phyloP scores from a whole-genome alignment of 2,329 filamentous ascomycete species.

The Trichoderma aggressivum region DNA sequence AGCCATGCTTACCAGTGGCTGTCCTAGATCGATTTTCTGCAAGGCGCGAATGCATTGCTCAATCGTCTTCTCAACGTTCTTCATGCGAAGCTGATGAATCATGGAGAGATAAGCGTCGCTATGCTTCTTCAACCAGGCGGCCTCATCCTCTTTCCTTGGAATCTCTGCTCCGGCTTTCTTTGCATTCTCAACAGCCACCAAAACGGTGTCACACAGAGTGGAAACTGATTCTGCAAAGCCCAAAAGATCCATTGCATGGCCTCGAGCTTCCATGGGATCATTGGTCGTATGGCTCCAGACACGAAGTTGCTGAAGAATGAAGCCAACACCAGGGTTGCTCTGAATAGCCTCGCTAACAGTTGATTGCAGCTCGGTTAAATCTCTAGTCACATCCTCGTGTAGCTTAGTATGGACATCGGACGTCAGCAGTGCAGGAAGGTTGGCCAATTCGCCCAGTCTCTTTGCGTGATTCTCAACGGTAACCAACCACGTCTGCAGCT shows the following conservation, averaged over 20 bases:
- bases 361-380: conserved; percentile 36
- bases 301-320: conserved; percentile 62
- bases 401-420: conserved; percentile 37
- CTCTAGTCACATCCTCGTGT: conserved; percentile 34
- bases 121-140: conserved; percentile 38
- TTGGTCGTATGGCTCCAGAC: conserved; percentile 54
- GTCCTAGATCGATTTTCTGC: conserved; percentile 31
- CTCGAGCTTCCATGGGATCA: conserved; percentile 18
- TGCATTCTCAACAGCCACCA: conserved; percentile 75
- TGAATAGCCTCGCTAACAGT: conserved; percentile 41
- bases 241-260: conserved; percentile 29
- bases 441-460: conserved; percentile 41
- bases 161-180: conserved; percentile 50
- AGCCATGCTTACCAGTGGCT: conserved; percentile 28
- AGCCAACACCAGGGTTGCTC: conserved; percentile 56
- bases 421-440: conserved; percentile 51
- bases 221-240: conserved; percentile 58
- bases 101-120: conserved; percentile 51
- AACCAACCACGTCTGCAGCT: conserved; percentile 49
- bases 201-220: conserved; percentile 66
- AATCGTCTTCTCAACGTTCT: conserved; percentile 49
- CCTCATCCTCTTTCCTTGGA: conserved; percentile 34
- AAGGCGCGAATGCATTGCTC: conserved; percentile 37
- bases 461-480: conserved; percentile 44
- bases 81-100: conserved; percentile 57